phyloP scores from a whole-genome alignment of 23 red algal species.

The Rhodosorus marinus region DNA sequence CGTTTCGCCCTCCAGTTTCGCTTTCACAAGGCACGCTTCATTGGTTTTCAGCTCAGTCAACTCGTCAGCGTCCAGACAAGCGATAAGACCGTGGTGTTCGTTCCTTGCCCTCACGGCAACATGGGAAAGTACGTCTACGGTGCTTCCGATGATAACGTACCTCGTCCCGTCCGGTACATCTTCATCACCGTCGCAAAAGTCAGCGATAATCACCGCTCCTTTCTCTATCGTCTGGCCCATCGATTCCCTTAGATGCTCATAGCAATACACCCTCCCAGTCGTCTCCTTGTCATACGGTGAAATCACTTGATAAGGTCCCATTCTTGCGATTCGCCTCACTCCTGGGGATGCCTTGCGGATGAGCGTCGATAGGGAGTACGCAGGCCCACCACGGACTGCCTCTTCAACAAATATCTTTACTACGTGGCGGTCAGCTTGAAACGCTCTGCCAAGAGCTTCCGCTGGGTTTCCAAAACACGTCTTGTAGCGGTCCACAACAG shows the following conservation, averaged over 20 bases:
- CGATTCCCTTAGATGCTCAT: constrained; percentile 39
- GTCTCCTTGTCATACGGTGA: constrained; percentile 25
- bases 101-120: constrained; percentile 74
- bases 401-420: constrained; percentile 64
- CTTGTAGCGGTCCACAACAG: constrained; percentile 50
- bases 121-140: constrained; percentile 78
- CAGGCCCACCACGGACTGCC: constrained; percentile 45
- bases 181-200: constrained; percentile 54
- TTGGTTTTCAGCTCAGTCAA: constrained; percentile 18
- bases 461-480: constrained; percentile 19
- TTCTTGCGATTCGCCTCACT: constrained; percentile 46
- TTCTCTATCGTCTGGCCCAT: constrained; percentile 29
- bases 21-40: constrained; percentile 45
- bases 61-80: constrained; percentile 48
- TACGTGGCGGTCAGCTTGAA: constrained; percentile 22
- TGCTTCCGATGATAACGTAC: constrained; percentile 53
- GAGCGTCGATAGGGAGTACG: constrained; percentile 36
- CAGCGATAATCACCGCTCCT: constrained; percentile 50
- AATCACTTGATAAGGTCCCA: constrained; percentile 52
- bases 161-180: constrained; percentile 59
- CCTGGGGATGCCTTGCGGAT: constrained; percentile 38
- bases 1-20: constrained; percentile 28
- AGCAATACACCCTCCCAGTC: constrained; percentile 27
- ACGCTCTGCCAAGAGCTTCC: constrained; percentile 33
- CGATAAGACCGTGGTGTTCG: constrained; percentile 56